Conservation (phyloP, 768 basidiomycete species). For the Russula ochroleuca region DNA sequence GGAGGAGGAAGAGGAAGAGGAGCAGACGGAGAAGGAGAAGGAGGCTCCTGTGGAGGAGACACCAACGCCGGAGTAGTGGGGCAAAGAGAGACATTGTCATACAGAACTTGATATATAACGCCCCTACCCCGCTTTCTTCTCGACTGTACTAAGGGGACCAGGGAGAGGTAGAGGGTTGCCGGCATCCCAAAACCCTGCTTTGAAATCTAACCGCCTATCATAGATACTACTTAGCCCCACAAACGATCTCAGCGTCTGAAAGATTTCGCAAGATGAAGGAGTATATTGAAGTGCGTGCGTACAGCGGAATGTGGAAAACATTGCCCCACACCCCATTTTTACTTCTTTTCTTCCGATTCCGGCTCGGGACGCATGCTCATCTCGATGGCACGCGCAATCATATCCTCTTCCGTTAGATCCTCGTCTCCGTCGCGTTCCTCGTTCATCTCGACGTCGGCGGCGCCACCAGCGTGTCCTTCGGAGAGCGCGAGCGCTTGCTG, state of each 20-base stretch:
- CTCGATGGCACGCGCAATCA: conserved; percentile 84
- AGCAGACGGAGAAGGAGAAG: neutral
- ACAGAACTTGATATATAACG: conserved; percentile 9
- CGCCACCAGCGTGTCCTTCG: conserved; percentile 44
- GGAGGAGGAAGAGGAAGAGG: neutral
- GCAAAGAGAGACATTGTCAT: neutral
- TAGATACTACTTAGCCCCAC: neutral
- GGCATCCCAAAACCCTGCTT: neutral
- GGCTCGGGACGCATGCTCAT: conserved; percentile 78
- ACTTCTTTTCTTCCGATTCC: conserved; percentile 48
- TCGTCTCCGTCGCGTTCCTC: conserved; percentile 51
- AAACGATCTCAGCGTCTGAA: neutral
- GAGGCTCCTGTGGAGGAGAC: neutral
- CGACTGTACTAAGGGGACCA: neutral
- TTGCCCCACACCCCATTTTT: neutral
- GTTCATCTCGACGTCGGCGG: conserved; percentile 42
- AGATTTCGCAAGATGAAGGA: neutral
- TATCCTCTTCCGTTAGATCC: conserved; percentile 79
- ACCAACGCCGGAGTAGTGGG: neutral
- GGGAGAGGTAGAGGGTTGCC: neutral
- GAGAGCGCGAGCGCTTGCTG: conserved; percentile 76
- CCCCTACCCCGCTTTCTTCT: neutral
- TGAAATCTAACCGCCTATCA: conserved; percentile 12
- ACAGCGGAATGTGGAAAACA: neutral
- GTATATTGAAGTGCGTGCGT: neutral